phyloP scores from a whole-genome alignment of 75 land plant genomes.

The Ceratopteris richardii region DNA sequence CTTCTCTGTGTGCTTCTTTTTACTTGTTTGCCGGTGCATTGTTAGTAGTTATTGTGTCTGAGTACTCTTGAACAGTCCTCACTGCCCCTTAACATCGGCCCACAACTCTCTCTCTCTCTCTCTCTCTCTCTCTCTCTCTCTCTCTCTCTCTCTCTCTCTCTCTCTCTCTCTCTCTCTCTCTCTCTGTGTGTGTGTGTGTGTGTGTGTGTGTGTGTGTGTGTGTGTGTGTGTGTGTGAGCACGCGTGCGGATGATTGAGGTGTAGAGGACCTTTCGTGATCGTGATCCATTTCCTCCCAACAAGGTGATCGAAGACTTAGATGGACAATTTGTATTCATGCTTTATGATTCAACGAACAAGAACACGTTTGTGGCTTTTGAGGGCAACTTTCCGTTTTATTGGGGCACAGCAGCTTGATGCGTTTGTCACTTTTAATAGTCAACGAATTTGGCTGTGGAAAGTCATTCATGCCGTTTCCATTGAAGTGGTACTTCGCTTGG shows the following conservation, averaged over 20 bases:
- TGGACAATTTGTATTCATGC: conserved; percentile 73
- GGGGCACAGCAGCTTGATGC: conserved; percentile 93
- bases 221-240: too few relatives aligned
- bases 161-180: too few relatives aligned
- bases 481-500: conserved; percentile 75
- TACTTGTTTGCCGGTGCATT: too few relatives aligned
- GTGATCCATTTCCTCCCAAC: conserved; percentile 87
- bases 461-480: conserved; percentile 86
- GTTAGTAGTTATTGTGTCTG: too few relatives aligned
- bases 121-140: too few relatives aligned
- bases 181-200: too few relatives aligned
- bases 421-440: conserved; percentile 51
- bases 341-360: conserved; percentile 50
- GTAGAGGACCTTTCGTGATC: conserved; percentile 73
- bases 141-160: too few relatives aligned
- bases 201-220: too few relatives aligned
- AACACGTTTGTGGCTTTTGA: conserved; percentile 59
- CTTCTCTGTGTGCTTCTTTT: too few relatives aligned
- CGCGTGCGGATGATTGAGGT: conserved; percentile 76
- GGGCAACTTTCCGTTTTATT: conserved; percentile 59
- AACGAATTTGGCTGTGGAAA: conserved; percentile 64
- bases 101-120: too few relatives aligned
- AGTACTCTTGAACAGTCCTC: too few relatives aligned
- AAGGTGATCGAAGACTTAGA: conserved; percentile 69
- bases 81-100: too few relatives aligned